Base-by-base conservation (phyloP, 2,329 filamentous ascomycete species). In the Neoascochyta sp. region DNA sequence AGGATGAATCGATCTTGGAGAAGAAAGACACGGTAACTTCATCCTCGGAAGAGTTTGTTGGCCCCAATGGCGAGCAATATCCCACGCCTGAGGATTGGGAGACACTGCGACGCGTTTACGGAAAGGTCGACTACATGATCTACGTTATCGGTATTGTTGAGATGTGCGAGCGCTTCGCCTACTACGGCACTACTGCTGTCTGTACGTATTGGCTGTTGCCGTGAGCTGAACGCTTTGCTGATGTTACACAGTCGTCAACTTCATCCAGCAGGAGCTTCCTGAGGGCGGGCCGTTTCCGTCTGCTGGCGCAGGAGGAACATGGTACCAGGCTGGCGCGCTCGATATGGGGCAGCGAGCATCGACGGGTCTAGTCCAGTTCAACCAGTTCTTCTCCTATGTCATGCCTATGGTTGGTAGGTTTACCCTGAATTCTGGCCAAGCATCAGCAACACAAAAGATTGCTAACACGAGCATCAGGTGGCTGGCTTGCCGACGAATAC, bases 401-500 rank as follows among this genome's bases (percentile, higher is more conserved):
- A 50, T 47, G 47, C 47, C 47, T 36, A 50, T 41, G 35, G 38
- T 50, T 19, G 40, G 45, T 22, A 52, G 52, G 38, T 22, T 12
- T n/a, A 8, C 2, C 22, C 22, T 38, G 12, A 47, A 31, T 3
- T 39, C n/a, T 3, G 13, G 3, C 9, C 5, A 7, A 9, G 3
- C n/a, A 4, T 9, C n/a, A 10, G n/a, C 13, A 21, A 3, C 44
- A 16, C 34, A n/a, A n/a, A n/a, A n/a, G n/a, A n/a, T n/a, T n/a
- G n/a, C n/a, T 64, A 12, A 51, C 74, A 69, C 57, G 71, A 67
- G 54, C 69, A 70, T 1, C 69, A 30, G 71, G 74, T 55, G 76
- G 73, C 22, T 69, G 76, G 29, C 50, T 78, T 30, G 74, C 76
- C 9, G 76, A 80, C 48, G 68, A 73, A 21, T 76, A 75, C 52